These are phyloP conservation scores for Penicillium ochrochloron DNA, from an alignment of 495 filamentous ascomycete species.

Conservation along the genomic window DNA sequence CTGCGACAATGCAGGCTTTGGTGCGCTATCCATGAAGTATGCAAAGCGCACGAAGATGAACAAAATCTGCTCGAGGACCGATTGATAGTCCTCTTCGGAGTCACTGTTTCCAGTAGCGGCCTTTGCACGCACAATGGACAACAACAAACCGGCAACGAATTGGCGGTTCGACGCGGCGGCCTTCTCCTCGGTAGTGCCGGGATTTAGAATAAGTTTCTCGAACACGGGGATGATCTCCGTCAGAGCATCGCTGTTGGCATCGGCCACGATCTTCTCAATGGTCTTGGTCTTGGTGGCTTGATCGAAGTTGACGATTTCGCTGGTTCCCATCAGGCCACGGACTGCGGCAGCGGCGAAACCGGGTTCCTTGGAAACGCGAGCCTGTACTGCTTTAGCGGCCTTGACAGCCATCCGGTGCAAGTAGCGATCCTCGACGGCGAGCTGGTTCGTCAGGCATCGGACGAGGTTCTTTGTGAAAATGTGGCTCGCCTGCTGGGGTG, in stretches of 20 bases:
- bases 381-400: conserved; percentile 68
- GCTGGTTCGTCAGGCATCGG: conserved; percentile 83
- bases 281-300: conserved; percentile 87
- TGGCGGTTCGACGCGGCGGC: conserved; percentile 50
- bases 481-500: conserved; percentile 48
- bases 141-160: conserved; percentile 52
- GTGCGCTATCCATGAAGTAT: conserved; percentile 42
- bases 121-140: conserved; percentile 49
- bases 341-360: conserved; percentile 63
- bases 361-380: conserved; percentile 67
- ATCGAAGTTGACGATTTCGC: conserved; percentile 81
- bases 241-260: conserved; percentile 57
- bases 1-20: conserved; percentile 55
- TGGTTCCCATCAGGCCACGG: conserved; percentile 64
- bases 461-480: conserved; percentile 85
- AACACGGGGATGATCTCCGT: conserved; percentile 48
- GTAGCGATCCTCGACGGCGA: conserved; percentile 80
- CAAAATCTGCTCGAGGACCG: conserved; percentile 45
- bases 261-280: conserved; percentile 71
- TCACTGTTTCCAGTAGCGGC: conserved; percentile 40
- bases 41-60: conserved; percentile 49
- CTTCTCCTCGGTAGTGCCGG: conserved; percentile 49
- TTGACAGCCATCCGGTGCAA: conserved; percentile 80
- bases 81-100: conserved; percentile 37
- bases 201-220: conserved; percentile 43